phyloP scores from a whole-genome alignment of 2,329 filamentous ascomycete species.

The Sarocladiaceae sp. region DNA sequence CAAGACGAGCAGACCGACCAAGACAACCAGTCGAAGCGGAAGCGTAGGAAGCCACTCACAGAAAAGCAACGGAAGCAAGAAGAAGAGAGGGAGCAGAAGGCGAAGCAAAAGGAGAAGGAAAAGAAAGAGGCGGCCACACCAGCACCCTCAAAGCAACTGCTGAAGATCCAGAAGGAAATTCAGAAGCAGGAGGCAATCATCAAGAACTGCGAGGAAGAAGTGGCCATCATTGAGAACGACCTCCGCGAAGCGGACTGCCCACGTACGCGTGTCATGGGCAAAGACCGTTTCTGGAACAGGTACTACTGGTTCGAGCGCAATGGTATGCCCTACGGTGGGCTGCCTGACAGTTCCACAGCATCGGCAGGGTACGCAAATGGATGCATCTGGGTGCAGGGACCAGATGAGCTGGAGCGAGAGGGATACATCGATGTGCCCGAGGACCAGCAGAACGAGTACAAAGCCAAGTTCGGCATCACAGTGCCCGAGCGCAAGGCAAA shows the following conservation, averaged over 20 bases:
- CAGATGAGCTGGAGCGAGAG: conserved; percentile 79
- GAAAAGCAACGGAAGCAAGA: conserved; percentile 77
- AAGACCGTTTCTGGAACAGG: conserved; percentile 95
- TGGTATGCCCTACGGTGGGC: conserved; percentile 90
- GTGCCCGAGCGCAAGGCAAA: conserved; percentile 77
- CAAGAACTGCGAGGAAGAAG: conserved; percentile 77
- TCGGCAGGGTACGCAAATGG: conserved; percentile 88
- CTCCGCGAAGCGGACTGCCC: conserved; percentile 91
- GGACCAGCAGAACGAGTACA: conserved; percentile 71
- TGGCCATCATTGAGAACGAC: conserved; percentile 83
- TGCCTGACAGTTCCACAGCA: conserved; percentile 84
- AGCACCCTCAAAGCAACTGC: conserved; percentile 80
- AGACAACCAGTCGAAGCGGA: conserved; percentile 43
- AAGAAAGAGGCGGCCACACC: conserved; percentile 53
- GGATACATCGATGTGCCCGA: conserved; percentile 78
- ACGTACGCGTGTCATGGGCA: conserved; percentile 81
- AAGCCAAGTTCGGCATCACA: conserved; percentile 72
- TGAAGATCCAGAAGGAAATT: conserved; percentile 83
- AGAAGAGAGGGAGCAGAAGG: conserved; percentile 70
- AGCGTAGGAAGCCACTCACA: conserved; percentile 50
- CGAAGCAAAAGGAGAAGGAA: conserved; percentile 57
- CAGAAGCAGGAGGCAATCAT: conserved; percentile 80
- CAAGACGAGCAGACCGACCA: conserved; percentile 68
- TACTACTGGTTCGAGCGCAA: conserved; percentile 99
- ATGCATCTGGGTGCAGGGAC: conserved; percentile 93